phyloP scores from a whole-genome alignment of 2,329 filamentous ascomycete species.

The Ascochyta pisi region DNA sequence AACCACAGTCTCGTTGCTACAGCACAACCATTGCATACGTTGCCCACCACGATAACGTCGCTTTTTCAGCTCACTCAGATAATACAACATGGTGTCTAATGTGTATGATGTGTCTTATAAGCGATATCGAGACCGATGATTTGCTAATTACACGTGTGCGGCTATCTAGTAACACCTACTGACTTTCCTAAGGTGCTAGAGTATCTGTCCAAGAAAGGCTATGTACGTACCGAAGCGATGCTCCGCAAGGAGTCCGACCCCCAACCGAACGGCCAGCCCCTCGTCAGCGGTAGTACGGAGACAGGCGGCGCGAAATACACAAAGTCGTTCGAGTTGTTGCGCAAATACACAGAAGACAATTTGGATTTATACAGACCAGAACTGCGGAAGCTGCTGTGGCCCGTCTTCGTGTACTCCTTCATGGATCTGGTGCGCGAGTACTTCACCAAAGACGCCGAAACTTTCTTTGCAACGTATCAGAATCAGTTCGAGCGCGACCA shows the following conservation, averaged over 20 bases:
- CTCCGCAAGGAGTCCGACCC: slow-evolving; percentile 89
- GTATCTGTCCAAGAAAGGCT: slow-evolving; percentile 94
- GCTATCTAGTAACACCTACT: not conserved
- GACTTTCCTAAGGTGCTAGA: slow-evolving; percentile 73
- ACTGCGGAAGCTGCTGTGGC: slow-evolving; percentile 87
- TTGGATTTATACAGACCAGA: slow-evolving; percentile 94
- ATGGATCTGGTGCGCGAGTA: slow-evolving; percentile 77
- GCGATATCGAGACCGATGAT: not conserved
- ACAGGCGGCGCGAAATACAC: slow-evolving; percentile 77
- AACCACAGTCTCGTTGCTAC: not conserved
- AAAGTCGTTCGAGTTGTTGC: slow-evolving; percentile 75
- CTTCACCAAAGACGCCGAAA: slow-evolving; percentile 73
- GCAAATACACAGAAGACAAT: slow-evolving; percentile 87
- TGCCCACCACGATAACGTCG: not conserved
- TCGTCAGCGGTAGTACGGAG: slow-evolving; percentile 70
- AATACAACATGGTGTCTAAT: not conserved
- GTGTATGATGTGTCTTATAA: not conserved
- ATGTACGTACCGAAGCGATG: slow-evolving; percentile 89
- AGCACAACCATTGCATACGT: not conserved
- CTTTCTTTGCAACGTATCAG: slow-evolving; percentile 74
- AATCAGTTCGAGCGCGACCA: slow-evolving; percentile 77
- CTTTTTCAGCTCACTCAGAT: not conserved
- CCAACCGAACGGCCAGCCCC: slow-evolving; percentile 80
- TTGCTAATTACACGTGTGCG: not conserved
- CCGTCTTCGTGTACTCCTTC: slow-evolving; percentile 91